A percentile compares a stretch with the other conserved stretches of the same genome.
phyloP scores from a whole-genome alignment of 2,329 filamentous ascomycete species.

The Fusarium sp. region DNA sequence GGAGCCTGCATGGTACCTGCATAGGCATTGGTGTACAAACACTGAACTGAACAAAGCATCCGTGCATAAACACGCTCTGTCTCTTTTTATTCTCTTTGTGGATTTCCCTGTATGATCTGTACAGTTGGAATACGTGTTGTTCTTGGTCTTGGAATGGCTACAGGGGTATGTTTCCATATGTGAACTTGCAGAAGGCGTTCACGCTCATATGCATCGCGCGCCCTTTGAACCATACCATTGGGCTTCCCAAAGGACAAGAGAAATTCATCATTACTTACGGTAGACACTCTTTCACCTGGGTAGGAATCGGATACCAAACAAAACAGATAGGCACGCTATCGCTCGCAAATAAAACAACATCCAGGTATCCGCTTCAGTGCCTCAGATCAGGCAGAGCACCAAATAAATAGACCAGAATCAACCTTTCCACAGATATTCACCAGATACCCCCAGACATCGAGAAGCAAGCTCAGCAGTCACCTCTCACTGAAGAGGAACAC shows the following conservation, averaged over 20 bases:
- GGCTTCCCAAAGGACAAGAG: not conserved
- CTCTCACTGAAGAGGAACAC: not conserved
- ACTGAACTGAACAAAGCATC: not conserved
- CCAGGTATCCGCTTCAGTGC: no score
- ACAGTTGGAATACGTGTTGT: not conserved
- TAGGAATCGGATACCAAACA: rapidly evolving
- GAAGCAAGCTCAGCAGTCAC: not conserved
- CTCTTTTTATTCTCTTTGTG: not conserved
- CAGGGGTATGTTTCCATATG: rapidly evolving
- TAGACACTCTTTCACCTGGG: not conserved
- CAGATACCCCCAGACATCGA: not conserved
- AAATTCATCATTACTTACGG: no score
- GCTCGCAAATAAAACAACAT: not conserved
- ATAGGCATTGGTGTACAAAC: not conserved
- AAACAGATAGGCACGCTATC: not conserved
- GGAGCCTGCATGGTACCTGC: not conserved
- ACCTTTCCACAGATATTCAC: not conserved
- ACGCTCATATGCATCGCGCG: no score
- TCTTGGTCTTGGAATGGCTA: not conserved
- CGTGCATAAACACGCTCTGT: not conserved
- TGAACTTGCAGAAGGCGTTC: not conserved
- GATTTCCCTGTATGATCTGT: not conserved
- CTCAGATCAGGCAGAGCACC: not conserved
- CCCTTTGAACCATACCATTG: rapidly evolving
- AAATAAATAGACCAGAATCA: not conserved